Conservation (phyloP, 2,329 filamentous ascomycete species). For the Stemphylium vesicarium region DNA sequence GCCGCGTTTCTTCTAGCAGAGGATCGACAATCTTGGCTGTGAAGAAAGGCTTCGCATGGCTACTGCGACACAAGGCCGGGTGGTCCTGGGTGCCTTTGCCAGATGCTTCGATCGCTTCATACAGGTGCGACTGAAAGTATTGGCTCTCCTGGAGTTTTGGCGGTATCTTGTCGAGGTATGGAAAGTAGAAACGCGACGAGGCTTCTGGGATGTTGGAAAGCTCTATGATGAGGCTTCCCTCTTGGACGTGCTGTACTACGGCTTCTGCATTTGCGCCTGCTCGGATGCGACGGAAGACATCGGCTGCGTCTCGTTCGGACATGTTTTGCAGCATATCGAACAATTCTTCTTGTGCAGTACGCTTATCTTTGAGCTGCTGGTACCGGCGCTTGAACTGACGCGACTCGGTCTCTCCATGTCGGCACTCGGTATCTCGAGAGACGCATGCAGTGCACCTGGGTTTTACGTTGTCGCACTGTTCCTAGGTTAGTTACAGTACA, state of each 20-base stretch:
- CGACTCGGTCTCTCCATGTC: constrained; percentile 7
- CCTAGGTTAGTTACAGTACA: background rate
- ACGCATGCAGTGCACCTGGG: constrained; percentile 16
- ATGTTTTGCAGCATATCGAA: constrained; percentile 13
- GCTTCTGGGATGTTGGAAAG: constrained; percentile 19
- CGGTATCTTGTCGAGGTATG: constrained; percentile 16
- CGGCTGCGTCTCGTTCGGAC: constrained; percentile 17
- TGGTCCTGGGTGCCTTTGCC: background rate
- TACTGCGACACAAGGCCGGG: background rate
- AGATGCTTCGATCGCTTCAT: constrained; percentile 7
- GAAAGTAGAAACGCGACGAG: constrained; percentile 22
- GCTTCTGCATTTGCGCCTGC: constrained; percentile 17
- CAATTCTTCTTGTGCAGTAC: constrained; percentile 18
- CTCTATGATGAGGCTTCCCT: constrained; percentile 19
- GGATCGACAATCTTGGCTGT: constrained; percentile 27
- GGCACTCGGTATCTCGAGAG: constrained; percentile 9
- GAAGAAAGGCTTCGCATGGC: constrained; percentile 24
- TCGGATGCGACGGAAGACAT: constrained; percentile 21
- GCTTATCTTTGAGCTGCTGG: constrained; percentile 9
- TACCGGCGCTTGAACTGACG: constrained; percentile 15
- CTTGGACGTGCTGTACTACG: constrained; percentile 17
- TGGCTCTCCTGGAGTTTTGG: constrained; percentile 8
- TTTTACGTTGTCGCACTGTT: constrained; percentile 14
- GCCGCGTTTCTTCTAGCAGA: constrained; percentile 15
- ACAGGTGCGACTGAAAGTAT: constrained; percentile 18